These are phyloP conservation scores for Boletellus sp. DNA, from an alignment of 1,284 basidiomycete species.

Conservation along the genomic window DNA sequence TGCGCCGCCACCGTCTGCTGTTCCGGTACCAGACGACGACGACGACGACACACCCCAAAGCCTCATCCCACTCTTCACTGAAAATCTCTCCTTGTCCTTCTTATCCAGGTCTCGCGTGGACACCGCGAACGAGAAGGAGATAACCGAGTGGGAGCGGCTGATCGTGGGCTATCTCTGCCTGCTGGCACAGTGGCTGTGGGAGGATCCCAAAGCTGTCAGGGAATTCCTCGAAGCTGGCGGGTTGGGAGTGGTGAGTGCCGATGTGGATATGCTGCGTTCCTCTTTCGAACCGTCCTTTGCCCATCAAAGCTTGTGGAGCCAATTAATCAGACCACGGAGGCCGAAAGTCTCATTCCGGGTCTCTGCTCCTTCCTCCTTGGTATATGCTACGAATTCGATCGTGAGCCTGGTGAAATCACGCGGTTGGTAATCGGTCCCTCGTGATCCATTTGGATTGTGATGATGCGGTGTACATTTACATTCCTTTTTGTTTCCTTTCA, in stretches of 20 bases:
- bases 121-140: slow-evolving; percentile 58
- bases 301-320: slow-evolving; percentile 84
- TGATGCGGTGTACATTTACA: background rate
- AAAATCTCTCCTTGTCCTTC: slow-evolving; percentile 69
- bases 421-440: slow-evolving; percentile 51
- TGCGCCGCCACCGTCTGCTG: slow-evolving; percentile 33
- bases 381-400: slow-evolving; percentile 92
- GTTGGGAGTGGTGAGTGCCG: slow-evolving; percentile 74
- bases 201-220: slow-evolving; percentile 82
- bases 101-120: slow-evolving; percentile 65
- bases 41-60: slow-evolving; percentile 66
- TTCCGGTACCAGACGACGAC: slow-evolving; percentile 42
- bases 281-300: background rate
- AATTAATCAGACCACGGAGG: slow-evolving; percentile 85
- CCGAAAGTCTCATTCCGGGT: slow-evolving; percentile 86
- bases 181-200: slow-evolving; percentile 94
- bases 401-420: slow-evolving; percentile 88
- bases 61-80: slow-evolving; percentile 66
- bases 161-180: slow-evolving; percentile 84
- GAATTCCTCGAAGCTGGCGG: slow-evolving; percentile 92
- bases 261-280: background rate
- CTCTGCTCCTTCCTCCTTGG: slow-evolving; percentile 91
- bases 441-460: background rate
- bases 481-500: slow-evolving; percentile 29
- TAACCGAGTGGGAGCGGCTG: slow-evolving; percentile 85